Evolutionary conservation across 2,329 filamentous ascomycete genomes (phyloP), one percentile per base, ranked within the genome.

Genomic region (Pyrenochaeta sp.): DNA sequence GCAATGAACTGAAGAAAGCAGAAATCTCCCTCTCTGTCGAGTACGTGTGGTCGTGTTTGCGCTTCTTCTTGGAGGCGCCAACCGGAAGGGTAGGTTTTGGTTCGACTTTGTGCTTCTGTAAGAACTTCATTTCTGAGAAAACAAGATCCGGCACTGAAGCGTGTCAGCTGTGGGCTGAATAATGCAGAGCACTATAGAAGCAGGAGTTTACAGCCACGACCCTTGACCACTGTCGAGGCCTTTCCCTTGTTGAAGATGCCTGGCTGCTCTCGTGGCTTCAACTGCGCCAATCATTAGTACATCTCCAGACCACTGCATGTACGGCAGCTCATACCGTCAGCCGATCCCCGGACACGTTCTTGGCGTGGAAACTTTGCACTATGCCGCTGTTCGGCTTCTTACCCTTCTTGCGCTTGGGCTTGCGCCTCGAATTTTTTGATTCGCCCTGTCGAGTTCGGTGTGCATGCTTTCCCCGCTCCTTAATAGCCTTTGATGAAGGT

Each of bases 111-210:
- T 73, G 67, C 50, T 75, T 75, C 49, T 77, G 76, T 36, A 83
- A 61, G 54, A 82, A 83, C 20, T 73, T 77, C 77, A 82, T 80
- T 60, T 82, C 79, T 23, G 80, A 80, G 66, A 83, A 83, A 23
- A 79, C 77, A 35, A 82, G 73, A 66, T 83, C 80, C 23, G 81
- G 81, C 45, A 83, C 81, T 83, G 61, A 54, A 36, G 37, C 41
- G 42, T 45, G 46, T 71, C 52, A 74, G 60, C 36, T 49, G 58
- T 59, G 50, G 33, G 49, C 41, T 53, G 40, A 47, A 41, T 31
- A 49, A 54, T 50, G 47, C 48, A 50, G 49, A 43, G 29, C 35
- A 27, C 39, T 50, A 58, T 51, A 51, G 49, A 47, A 48, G 10
- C 17, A 39, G 18, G 21, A 23, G 64, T 72, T 67, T 66, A 80